Evolutionary conservation across 768 basidiomycete genomes (phyloP), one percentile per base, ranked within the genome.

Genomic region (Chlorophyllum brunneum): DNA sequence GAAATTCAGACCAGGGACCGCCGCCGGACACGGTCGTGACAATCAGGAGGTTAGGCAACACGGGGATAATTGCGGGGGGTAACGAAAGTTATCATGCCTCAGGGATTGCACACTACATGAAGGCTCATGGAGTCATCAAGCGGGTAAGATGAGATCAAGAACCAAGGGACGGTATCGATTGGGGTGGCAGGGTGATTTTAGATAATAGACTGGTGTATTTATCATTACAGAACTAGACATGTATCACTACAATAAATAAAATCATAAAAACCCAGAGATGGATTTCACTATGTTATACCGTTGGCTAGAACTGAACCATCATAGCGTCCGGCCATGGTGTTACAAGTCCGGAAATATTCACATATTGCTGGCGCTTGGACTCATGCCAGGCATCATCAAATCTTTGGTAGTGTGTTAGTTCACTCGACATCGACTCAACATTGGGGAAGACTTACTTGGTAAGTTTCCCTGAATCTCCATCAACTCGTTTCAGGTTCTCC

Each of bases 271-370:
- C 47, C 27, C 29, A 48, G 15, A 39, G 10, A 43, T 37, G 31
- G 23, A 38, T 30, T 16, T 30, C 29, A 31, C 7, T 23, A 20
- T 18, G 9, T 34, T 29, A 23, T 18, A 24, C 26, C 23, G 13
- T 46, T 5, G 11, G 23, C 33, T 43, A n/a, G 26, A 65, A 63
- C 55, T 73, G 59, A 26, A 77, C 58, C 52, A 73, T 60, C 53
- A 80, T 60, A 23, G 76, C 74, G 41, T 74, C 72, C 0, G 77
- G 70, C 66, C 70, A 77, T 11, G 74, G 73, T 2, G 68, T 67
- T 6, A 74, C 60, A 29, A 70, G 59, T 7, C 76, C 73, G 18
- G 64, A 53, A 5, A 60, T 55, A 45, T 69, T 66, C 26, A 74
- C 67, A 55, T 71, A 76, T 26, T 61, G 58, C 30, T 66, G 67